A percentile compares a stretch with the other conserved stretches of the same genome.
Conservation (phyloP, 768 basidiomycete species). For the Suillus luteus region DNA sequence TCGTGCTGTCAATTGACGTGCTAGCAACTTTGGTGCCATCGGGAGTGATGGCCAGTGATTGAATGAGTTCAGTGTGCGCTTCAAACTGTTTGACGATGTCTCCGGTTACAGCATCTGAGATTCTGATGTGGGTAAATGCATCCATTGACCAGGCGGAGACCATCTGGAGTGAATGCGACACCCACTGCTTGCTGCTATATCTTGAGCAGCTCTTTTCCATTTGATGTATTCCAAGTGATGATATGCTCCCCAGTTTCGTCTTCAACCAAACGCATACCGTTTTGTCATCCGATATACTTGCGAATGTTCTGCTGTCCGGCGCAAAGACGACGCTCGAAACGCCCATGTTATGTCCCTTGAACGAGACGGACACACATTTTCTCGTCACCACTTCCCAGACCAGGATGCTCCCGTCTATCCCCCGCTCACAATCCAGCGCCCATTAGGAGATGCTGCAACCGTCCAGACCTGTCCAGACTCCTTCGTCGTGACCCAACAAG, state of each 20-base stretch:
- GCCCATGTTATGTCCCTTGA: slow-evolving; percentile 15
- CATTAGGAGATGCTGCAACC: slow-evolving; percentile 3
- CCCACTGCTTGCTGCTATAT: not conserved
- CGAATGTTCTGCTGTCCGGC: slow-evolving; percentile 43
- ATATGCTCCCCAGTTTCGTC: slow-evolving; percentile 4
- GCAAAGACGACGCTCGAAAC: slow-evolving; percentile 85
- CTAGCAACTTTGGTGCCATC: not conserved
- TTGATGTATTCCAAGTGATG: not conserved
- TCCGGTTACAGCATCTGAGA: not conserved
- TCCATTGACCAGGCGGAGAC: not conserved
- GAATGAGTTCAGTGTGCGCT: not conserved
- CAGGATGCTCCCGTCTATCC: not conserved
- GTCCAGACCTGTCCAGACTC: no score
- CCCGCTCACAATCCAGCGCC: slow-evolving; percentile 6
- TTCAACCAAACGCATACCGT: slow-evolving; percentile 3
- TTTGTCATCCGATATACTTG: not conserved
- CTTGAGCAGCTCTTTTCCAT: not conserved
- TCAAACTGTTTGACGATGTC: not conserved
- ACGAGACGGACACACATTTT: slow-evolving; percentile 60
- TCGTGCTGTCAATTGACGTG: not conserved
- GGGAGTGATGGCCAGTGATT: not conserved
- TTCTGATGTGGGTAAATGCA: not conserved
- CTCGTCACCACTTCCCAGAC: slow-evolving; percentile 31
- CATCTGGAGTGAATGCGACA: not conserved
- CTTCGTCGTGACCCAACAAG: slow-evolving; percentile 8